phyloP scores from a whole-genome alignment of 2,329 filamentous ascomycete genomes.

The Trichoderma arundinaceum region DNA sequence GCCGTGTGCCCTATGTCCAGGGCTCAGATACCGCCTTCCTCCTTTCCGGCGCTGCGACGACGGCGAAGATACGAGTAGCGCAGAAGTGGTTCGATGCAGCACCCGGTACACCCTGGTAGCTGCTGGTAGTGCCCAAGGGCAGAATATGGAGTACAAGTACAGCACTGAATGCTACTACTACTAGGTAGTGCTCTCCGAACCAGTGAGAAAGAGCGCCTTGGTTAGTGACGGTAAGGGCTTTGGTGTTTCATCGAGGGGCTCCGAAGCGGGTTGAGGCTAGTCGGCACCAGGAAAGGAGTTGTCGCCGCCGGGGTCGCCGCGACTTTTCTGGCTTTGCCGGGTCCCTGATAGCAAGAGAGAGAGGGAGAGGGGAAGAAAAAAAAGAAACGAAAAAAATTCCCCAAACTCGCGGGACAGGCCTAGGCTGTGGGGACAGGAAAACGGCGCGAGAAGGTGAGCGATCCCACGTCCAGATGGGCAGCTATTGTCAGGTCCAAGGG shows the following conservation, averaged over 20 bases:
- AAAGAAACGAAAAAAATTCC: neutral
- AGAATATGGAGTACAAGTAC: too few species aligned
- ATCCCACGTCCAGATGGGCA: too few species aligned
- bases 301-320: constrained; percentile 15
- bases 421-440: constrained; percentile 23
- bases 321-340: constrained; percentile 2
- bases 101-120: too few species aligned
- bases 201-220: constrained; percentile 14
- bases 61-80: constrained; percentile 17
- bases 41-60: constrained; percentile 12
- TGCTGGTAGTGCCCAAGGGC: too few species aligned
- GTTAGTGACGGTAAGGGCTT: constrained; percentile 31
- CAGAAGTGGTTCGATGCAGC: constrained; percentile 15
- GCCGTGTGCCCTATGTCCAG: constrained; percentile 26
- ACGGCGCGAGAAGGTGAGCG: constrained; percentile 2
- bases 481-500: too few species aligned
- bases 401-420: constrained; percentile 8
- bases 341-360: neutral
- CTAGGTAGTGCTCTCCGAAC: too few species aligned
- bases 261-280: constrained; percentile 32
- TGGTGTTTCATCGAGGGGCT: constrained; percentile 40
- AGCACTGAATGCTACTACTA: too few species aligned
- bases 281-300: constrained; percentile 27
- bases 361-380: neutral
- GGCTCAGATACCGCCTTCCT: constrained; percentile 26